These are phyloP conservation scores for Cryphonectria parasitica DNA, from an alignment of 2,329 filamentous ascomycete genomes.

Conservation along the genomic window DNA sequence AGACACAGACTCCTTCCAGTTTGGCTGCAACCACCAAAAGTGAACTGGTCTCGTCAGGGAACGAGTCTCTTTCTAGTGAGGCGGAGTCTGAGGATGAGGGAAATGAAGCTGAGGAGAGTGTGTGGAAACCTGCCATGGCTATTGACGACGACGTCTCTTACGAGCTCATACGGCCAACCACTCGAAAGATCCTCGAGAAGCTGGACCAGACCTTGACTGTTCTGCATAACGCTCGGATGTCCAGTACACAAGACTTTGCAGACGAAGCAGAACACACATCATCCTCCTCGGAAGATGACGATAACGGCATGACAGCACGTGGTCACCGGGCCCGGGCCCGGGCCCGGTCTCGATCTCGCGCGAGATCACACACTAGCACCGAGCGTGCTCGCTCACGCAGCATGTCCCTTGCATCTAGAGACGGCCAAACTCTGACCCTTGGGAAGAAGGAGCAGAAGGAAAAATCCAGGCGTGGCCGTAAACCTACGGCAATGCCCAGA, in stretches of 20 bases:
- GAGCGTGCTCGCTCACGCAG: slow-evolving; percentile 13
- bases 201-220: slow-evolving; percentile 72
- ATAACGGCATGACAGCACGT: background rate
- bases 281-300: background rate
- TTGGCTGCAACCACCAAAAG: slow-evolving; percentile 5
- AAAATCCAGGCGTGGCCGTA: slow-evolving; percentile 29
- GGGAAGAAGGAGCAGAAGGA: slow-evolving; percentile 5
- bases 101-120: slow-evolving; percentile 20
- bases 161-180: slow-evolving; percentile 66
- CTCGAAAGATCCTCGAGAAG: slow-evolving; percentile 70
- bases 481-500: slow-evolving; percentile 27
- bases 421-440: background rate
- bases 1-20: slow-evolving; percentile 1
- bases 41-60: slow-evolving; percentile 28
- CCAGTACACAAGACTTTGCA: slow-evolving; percentile 45
- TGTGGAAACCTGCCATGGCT: slow-evolving; percentile 58
- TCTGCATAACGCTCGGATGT: slow-evolving; percentile 69
- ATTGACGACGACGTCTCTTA: slow-evolving; percentile 73
- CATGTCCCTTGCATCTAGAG: background rate
- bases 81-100: slow-evolving; percentile 5
- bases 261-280: slow-evolving; percentile 30
- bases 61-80: slow-evolving; percentile 18
- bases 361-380: background rate
- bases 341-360: slow-evolving; percentile 7
- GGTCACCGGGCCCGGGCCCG: background rate